phyloP scores from a whole-genome alignment of 2,329 filamentous ascomycete genomes.

The Phialophora expanda region DNA sequence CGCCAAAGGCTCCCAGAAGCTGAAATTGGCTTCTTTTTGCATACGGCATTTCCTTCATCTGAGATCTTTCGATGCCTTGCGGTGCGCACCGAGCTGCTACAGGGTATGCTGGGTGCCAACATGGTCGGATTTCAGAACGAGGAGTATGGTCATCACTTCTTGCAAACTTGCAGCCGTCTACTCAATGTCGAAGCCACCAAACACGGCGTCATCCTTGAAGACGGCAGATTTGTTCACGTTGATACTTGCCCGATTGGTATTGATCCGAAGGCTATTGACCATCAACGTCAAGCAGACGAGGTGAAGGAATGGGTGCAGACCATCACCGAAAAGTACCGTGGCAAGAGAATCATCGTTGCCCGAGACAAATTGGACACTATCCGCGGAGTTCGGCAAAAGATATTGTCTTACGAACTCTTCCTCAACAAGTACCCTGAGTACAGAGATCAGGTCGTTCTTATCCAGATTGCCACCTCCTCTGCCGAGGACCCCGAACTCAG shows the following conservation, averaged over 20 bases:
- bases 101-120: conserved; percentile 92
- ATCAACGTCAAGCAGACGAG: conserved; percentile 72
- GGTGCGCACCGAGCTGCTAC: conserved; percentile 81
- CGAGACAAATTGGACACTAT: conserved; percentile 94
- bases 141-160: conserved; percentile 91
- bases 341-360: conserved; percentile 88
- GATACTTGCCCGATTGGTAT: conserved; percentile 87
- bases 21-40: conserved; percentile 94
- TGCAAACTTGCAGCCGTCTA: conserved; percentile 92
- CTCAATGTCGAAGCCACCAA: conserved; percentile 87
- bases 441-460: conserved; percentile 83
- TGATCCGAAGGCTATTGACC: conserved; percentile 75
- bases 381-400: conserved; percentile 89
- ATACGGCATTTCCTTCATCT: conserved; percentile 93
- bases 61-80: conserved; percentile 94
- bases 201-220: conserved; percentile 86
- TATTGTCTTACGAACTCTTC: conserved; percentile 90
- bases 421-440: conserved; percentile 91
- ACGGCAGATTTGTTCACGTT: conserved; percentile 84
- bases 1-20: conserved; percentile 85
- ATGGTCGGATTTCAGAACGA: conserved; percentile 91
- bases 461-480: conserved; percentile 90
- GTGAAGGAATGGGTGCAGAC: conserved; percentile 79
- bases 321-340: conserved; percentile 81
- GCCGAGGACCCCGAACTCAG: conserved; percentile 88